Evolutionary conservation across 495 filamentous ascomycete genomes (phyloP).

Genomic region (Hypoxylon crocopeplum): DNA sequence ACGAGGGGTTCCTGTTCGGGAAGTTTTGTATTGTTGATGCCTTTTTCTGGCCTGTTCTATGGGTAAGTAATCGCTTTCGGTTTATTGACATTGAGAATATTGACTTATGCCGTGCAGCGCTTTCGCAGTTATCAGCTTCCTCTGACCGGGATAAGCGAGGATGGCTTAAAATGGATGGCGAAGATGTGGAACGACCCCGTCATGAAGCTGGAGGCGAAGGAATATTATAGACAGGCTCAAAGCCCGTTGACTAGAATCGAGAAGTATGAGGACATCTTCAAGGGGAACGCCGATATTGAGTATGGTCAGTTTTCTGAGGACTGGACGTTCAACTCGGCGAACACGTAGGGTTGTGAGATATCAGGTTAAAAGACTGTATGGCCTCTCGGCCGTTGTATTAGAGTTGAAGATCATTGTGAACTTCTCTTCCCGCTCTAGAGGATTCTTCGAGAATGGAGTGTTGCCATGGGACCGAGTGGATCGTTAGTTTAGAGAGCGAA

Average conservation of each 20-base stretch:
- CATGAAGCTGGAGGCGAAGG: constrained; percentile 40
- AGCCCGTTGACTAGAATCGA: constrained; percentile 46
- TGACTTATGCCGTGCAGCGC: constrained; percentile 40
- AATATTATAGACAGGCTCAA: constrained; percentile 50
- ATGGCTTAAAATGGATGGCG: constrained; percentile 53
- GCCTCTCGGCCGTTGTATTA: no score
- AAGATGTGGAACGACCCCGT: constrained; percentile 57
- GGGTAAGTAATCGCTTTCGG: constrained; percentile 40
- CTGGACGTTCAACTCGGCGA: constrained; percentile 43
- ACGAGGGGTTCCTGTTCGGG: constrained; percentile 50
- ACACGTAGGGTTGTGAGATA: no score
- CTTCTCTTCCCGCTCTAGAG: no score
- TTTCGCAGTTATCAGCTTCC: constrained; percentile 55
- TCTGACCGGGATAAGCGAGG: constrained; percentile 43
- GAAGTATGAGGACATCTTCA: constrained; percentile 53
- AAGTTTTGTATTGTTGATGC: constrained; percentile 50
- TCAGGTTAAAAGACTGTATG: no score
- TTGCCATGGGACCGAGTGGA: no score
- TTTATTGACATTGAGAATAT: background rate
- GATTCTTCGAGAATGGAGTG: no score
- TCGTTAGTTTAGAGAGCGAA: no score
- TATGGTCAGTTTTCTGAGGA: constrained; percentile 46
- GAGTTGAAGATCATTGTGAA: no score
- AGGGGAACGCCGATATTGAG: constrained; percentile 41
- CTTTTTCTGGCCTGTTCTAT: constrained; percentile 53